These are phyloP conservation scores for Medicago arabica DNA, from an alignment of 306 rosid species.

Conservation along the genomic window DNA sequence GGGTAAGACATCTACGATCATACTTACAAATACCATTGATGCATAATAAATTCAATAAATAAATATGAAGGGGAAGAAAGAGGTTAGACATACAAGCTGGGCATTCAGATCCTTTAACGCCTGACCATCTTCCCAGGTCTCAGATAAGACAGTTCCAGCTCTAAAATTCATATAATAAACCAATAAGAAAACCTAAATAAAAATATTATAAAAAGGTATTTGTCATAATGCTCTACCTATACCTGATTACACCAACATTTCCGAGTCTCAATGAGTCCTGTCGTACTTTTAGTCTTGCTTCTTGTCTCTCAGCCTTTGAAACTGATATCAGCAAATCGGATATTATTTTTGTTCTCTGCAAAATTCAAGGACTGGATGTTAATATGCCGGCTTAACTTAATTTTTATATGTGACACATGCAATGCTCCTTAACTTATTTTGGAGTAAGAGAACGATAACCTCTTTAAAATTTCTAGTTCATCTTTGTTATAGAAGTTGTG, in stretches of 20 bases:
- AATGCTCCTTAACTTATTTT: conserved; percentile 10
- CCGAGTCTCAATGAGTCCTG: conserved; percentile 98
- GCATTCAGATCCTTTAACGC: conserved; percentile 87
- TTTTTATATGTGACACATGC: conserved; percentile 18
- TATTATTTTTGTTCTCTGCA: conserved; percentile 91
- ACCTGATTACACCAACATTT: conserved; percentile 97
- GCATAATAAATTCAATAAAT: conserved; percentile 26
- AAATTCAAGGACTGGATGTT: conserved; percentile 37
- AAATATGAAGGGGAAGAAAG: conserved; percentile 22
- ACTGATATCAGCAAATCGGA: conserved; percentile 96
- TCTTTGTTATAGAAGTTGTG: conserved; percentile 11
- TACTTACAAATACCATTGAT: conserved; percentile 16
- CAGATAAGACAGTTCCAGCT: conserved; percentile 98
- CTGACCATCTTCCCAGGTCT: conserved; percentile 99
- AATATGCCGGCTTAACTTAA: conserved; percentile 30
- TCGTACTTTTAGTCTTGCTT: conserved; percentile 94
- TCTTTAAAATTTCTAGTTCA: conserved; percentile 34
- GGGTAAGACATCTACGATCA: neutral
- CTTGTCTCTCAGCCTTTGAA: conserved; percentile 97
- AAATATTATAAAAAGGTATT: conserved; percentile 26
- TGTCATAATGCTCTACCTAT: conserved; percentile 28
- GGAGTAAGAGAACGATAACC: neutral
- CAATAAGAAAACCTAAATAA: conserved; percentile 21
- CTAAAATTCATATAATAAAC: conserved; percentile 56
- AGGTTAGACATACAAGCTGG: conserved; percentile 80